Evolutionary conservation across 1,284 basidiomycete genomes (phyloP), one percentile per base, ranked within the genome.

Genomic region (Cystobasidiaceae sp.): DNA sequence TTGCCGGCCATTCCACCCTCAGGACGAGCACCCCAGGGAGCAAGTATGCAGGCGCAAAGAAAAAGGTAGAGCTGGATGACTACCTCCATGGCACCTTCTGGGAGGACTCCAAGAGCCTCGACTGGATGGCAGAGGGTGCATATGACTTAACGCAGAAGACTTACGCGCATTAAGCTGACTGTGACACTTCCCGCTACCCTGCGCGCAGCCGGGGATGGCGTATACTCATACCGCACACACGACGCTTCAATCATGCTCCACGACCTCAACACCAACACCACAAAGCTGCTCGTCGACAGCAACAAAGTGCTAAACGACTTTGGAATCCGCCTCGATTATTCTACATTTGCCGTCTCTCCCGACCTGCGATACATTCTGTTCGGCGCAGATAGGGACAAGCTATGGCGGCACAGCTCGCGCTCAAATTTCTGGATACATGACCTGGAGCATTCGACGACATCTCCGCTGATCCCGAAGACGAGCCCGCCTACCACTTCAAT

Each of bases 111-210:
- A 79, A 80, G 46, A 72, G 73, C 32, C 76, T 93, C 30, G 80
- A 84, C 49, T 96, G 93, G 93, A 86, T 96, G 30, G 84, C 86
- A 11, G 90, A 93, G 83, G 91, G 92, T 89, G n/a, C n/a, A n/a
- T n/a, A n/a, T n/a, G n/a, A n/a, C n/a, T n/a, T n/a, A n/a, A n/a
- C n/a, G n/a, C n/a, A n/a, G n/a, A n/a, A n/a, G n/a, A n/a, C n/a
- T n/a, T n/a, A n/a, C n/a, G n/a, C n/a, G n/a, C n/a, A n/a, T n/a
- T n/a, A 67, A n/a, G n/a, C n/a, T n/a, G n/a, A n/a, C n/a, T n/a
- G n/a, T n/a, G n/a, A n/a, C n/a, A n/a, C 30, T 8, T 39, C 51
- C n/a, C 4, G 33, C 23, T 15, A n/a, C n/a, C n/a, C n/a, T 56
- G 19, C n/a, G 9, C 41, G 6, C 72, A 89, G 90, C 90, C 68